Base-by-base conservation (phyloP, 768 basidiomycete species). In the Fibroporia radiculosa region DNA sequence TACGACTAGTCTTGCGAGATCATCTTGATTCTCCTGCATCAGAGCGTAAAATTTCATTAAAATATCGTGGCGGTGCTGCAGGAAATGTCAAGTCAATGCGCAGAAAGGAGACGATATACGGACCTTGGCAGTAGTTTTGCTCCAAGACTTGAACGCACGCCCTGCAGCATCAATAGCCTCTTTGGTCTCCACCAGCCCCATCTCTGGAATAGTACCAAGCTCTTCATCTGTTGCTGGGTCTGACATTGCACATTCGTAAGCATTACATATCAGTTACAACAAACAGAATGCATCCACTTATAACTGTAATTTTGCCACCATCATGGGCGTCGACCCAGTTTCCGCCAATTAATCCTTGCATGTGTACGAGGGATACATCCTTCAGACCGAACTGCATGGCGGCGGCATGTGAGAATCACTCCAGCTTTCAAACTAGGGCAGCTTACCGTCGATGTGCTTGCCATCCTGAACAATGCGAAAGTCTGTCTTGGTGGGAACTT, bases 141-240 rank as follows among this genome's bases (percentile, higher is more conserved):
- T 78, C 91, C 91, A 99, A 0, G 78, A 72, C 53, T 78, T 75
- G 65, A 97, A 91, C 0, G 93, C 89, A 38, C 70, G 76, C 5
- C 70, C 65, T 8, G 96, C 96, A 11, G 85, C 85, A 16, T 78
- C 68, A 49, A 98, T 92, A 22, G 93, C 96, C 51, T 79, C 70
- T 54, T 81, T 80, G 8, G 90, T 87, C 64, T 97, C 92, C 22
- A 72, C 72, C 34, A 88, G 59, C 8, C 84, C 86, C 84, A 96
- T 88, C 59, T 98, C 95, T 3, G 93, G 89, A 22, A 93, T 73
- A 0, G 77, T 81, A 12, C 93, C 95, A 35, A 97, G 76, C 47
- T 78, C 77, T 52, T 93, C 78, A 32, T 75, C 75, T 3, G 84
- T 95, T 5, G 92, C 89, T 24, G 95, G 95, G 68, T 97, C 93